A percentile compares a stretch with the other conserved stretches of the same genome.
Conservation (phyloP, 345 rosid species). For the Noccaea bulbosa region DNA sequence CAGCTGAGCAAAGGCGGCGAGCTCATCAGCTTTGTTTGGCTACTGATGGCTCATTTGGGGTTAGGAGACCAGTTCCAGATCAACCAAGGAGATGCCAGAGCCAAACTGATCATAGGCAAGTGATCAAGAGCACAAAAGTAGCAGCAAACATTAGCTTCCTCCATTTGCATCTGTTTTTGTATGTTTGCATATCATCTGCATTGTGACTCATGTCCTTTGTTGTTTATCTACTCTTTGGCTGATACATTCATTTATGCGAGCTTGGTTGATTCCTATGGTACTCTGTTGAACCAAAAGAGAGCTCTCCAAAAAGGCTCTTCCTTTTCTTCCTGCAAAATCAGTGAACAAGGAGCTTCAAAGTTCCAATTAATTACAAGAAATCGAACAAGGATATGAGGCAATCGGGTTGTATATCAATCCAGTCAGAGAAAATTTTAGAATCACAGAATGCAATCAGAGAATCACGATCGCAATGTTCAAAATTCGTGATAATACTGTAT, state of each 20-base stretch:
- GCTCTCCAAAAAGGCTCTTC: not conserved
- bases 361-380: not conserved
- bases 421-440: too few species aligned
- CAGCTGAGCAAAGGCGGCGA: conserved; percentile 50
- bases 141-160: conserved; percentile 13
- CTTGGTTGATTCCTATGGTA: conserved; percentile 8
- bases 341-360: conserved; percentile 1
- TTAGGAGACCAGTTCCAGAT: conserved; percentile 59
- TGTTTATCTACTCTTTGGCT: conserved; percentile 3
- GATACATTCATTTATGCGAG: conserved; percentile 12
- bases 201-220: not conserved
- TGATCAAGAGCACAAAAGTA: conserved; percentile 23
- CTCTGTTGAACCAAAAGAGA: not conserved
- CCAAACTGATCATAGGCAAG: conserved; percentile 57
- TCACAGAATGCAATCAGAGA: too few species aligned
- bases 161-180: too few species aligned
- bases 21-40: conserved; percentile 46
- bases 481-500: too few species aligned
- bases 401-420: too few species aligned
- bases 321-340: not conserved
- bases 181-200: conserved; percentile 23
- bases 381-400: not conserved
- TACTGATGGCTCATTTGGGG: conserved; percentile 82
- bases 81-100: conserved; percentile 60
- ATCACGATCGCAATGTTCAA: too few species aligned